Conservation (phyloP, 176 grass and related monocot species). For the Avena atlantica region DNA sequence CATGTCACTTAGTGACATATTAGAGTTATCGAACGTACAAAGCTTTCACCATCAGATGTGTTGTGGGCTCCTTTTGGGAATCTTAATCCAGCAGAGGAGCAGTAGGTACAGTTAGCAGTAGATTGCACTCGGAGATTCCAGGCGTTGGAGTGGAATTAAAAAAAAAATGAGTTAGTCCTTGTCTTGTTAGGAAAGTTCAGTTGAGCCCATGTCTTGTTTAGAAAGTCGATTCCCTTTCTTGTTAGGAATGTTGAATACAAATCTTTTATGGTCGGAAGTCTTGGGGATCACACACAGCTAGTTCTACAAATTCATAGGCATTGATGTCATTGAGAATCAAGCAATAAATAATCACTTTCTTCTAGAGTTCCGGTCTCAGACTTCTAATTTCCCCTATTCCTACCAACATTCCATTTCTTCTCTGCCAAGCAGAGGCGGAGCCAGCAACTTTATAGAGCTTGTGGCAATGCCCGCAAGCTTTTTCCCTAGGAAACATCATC, state of each 20-base stretch:
- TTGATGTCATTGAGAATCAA: not conserved
- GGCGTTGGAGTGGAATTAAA: not conserved
- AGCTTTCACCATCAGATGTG: not conserved
- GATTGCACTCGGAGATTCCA: not conserved
- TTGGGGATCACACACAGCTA: not conserved
- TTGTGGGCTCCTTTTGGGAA: not conserved
- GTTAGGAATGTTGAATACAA: not conserved
- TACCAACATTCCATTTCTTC: not conserved
- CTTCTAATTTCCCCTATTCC: not conserved
- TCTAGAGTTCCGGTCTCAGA: not conserved
- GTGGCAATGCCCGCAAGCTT: not conserved
- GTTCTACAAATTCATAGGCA: not conserved
- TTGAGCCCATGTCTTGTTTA: not conserved
- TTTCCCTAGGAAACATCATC: not conserved
- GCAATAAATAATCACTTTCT: not conserved
- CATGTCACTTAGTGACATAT: not conserved
- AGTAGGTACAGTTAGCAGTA: not conserved
- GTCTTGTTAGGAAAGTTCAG: not conserved
- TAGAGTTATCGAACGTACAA: not conserved
- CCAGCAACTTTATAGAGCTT: not conserved
- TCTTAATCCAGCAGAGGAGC: not conserved
- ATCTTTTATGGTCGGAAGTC: not conserved
- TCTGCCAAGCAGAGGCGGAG: not conserved
- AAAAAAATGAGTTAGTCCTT: not conserved
- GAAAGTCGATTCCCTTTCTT: not conserved